Conservation (phyloP, 345 rosid species). For the Aethionema arabicum region DNA sequence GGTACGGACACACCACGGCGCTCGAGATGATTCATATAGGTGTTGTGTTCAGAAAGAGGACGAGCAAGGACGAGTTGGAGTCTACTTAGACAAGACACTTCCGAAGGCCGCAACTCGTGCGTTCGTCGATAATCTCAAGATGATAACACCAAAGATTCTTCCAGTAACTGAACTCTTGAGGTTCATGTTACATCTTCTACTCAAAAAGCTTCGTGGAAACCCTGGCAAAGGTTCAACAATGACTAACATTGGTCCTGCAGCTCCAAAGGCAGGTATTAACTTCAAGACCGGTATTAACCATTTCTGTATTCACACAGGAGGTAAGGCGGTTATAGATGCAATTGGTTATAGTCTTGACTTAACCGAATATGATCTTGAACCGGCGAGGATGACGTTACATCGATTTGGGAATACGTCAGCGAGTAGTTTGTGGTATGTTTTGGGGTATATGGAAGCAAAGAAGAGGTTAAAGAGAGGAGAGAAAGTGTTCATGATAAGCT, state of each 20-base stretch:
- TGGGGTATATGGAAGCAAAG: constrained; percentile 68
- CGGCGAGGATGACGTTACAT: constrained; percentile 80
- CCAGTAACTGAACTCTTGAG: constrained; percentile 48
- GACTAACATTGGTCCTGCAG: constrained; percentile 21
- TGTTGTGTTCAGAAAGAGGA: constrained; percentile 70
- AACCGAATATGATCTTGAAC: constrained; percentile 64
- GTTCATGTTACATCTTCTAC: constrained; percentile 26
- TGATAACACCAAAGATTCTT: constrained; percentile 57
- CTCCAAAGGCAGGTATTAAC: constrained; percentile 42
- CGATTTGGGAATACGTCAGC: constrained; percentile 89
- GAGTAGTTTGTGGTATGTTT: constrained; percentile 81
- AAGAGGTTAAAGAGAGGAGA: constrained; percentile 51
- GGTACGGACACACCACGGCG: constrained; percentile 59
- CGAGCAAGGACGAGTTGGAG: constrained; percentile 47
- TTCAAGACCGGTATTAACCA: constrained; percentile 70
- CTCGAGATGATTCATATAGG: constrained; percentile 56
- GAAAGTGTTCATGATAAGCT: constrained; percentile 55
- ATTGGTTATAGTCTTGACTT: constrained; percentile 57
- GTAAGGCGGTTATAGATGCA: constrained; percentile 82
- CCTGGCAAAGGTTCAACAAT: constrained; percentile 33
- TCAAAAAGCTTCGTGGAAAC: constrained; percentile 26
- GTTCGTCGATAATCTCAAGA: constrained; percentile 48
- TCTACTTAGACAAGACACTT: constrained; percentile 49
- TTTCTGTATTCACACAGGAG: constrained; percentile 85
- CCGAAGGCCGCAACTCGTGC: constrained; percentile 63